Conservation (phyloP, 257 asterid species). For the Petunia axillaris region DNA sequence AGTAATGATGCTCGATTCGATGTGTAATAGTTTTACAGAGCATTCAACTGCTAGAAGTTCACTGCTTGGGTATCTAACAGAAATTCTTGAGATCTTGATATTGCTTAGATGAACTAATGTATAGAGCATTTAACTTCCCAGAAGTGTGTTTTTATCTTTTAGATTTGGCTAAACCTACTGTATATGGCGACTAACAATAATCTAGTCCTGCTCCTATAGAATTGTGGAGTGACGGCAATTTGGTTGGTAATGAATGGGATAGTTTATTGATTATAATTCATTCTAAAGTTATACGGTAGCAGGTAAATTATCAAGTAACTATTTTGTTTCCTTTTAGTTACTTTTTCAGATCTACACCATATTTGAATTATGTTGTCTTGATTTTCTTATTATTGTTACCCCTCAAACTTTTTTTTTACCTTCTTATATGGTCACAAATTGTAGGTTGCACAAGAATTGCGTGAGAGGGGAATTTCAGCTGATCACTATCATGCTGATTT, state of each 20-base stretch:
- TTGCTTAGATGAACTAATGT: constrained; percentile 16
- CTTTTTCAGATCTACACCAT: neutral
- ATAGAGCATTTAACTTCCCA: neutral
- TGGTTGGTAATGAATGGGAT: neutral
- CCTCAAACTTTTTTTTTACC: neutral
- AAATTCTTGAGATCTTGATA: constrained; percentile 6
- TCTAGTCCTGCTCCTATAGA: neutral
- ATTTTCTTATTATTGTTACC: neutral
- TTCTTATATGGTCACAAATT: constrained; percentile 28
- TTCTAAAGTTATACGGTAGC: neutral
- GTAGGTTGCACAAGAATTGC: constrained; percentile 91
- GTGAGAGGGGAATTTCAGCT: constrained; percentile 75
- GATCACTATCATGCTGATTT: constrained; percentile 94
- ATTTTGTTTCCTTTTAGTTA: neutral
- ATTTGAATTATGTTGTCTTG: constrained; percentile 4
- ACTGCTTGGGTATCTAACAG: neutral
- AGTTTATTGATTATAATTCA: no score
- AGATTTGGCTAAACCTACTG: neutral
- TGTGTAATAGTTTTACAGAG: neutral
- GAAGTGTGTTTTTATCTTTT: neutral
- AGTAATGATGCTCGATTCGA: constrained; percentile 14
- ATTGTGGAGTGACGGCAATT: neutral
- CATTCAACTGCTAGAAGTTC: constrained; percentile 1
- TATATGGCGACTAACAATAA: neutral
- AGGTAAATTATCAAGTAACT: neutral